Conservation (phyloP, 768 basidiomycete genomes). For the Pisolithus sp. region DNA sequence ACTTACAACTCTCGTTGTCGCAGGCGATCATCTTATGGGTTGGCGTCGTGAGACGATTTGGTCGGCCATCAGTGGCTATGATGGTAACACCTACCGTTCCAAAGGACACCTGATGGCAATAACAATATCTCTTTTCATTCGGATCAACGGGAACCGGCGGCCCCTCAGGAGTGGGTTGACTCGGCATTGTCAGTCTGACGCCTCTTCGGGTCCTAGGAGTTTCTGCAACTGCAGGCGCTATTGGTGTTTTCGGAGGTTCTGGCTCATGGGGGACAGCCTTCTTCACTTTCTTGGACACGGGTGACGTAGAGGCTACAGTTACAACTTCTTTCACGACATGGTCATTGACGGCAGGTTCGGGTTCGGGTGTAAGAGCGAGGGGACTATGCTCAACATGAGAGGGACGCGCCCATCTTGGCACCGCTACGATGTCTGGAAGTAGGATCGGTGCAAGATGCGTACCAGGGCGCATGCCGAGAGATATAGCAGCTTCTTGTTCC, state of each 20-base stretch:
- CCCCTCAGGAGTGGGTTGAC: slow-evolving; percentile 12
- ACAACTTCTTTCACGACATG: no score
- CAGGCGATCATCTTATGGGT: slow-evolving; percentile 76
- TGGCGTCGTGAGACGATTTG: slow-evolving; percentile 2
- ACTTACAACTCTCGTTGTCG: slow-evolving; percentile 61
- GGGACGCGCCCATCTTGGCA: slow-evolving; percentile 47
- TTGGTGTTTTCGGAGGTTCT: slow-evolving; percentile 12
- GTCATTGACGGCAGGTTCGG: neutral
- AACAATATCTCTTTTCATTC: slow-evolving; percentile 66
- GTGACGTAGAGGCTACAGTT: neutral
- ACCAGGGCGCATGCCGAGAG: slow-evolving; percentile 46
- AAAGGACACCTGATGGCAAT: slow-evolving; percentile 73
- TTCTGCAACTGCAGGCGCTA: slow-evolving; percentile 11
- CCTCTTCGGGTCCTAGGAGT: slow-evolving; percentile 18
- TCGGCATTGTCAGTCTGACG: slow-evolving; percentile 33
- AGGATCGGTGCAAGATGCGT: slow-evolving; percentile 49
- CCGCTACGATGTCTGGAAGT: slow-evolving; percentile 51
- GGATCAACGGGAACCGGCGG: slow-evolving; percentile 30
- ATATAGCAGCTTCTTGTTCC: slow-evolving; percentile 51
- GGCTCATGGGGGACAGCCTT: slow-evolving; percentile 22
- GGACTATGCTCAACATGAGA: slow-evolving; percentile 39
- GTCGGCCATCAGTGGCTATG: neutral
- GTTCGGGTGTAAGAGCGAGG: slow-evolving; percentile 22
- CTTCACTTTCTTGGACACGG: neutral
- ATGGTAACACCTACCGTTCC: slow-evolving; percentile 54